Conservation (phyloP, 495 filamentous ascomycete species). For the Evernia prunastri region DNA sequence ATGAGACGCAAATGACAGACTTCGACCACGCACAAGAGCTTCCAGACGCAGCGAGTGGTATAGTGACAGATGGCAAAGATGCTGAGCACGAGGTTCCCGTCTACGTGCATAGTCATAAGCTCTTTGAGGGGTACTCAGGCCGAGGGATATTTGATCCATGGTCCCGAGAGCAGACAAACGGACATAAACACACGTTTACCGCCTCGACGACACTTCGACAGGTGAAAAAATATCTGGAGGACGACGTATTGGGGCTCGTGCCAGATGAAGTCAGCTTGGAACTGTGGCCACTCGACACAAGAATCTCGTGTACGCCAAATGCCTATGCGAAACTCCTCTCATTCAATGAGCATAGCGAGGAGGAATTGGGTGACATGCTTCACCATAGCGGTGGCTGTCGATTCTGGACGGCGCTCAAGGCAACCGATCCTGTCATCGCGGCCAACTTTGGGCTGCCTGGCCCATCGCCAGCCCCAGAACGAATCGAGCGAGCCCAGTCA, state of each 20-base stretch:
- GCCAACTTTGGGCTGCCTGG: not conserved
- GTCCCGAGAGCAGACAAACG: not conserved
- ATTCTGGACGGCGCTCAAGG: constrained; percentile 17
- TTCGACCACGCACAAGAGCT: not conserved
- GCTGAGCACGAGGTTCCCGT: constrained; percentile 12
- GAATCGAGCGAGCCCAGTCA: not conserved
- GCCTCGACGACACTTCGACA: constrained; percentile 10
- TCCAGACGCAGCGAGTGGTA: not conserved
- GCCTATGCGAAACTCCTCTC: constrained; percentile 11
- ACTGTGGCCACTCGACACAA: constrained; percentile 12
- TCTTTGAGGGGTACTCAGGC: constrained; percentile 20
- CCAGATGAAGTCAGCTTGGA: not conserved
- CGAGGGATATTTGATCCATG: constrained; percentile 24
- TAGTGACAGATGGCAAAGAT: not conserved
- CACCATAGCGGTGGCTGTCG: constrained; percentile 16
- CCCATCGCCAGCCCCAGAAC: constrained; percentile 5
- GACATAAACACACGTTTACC: constrained; percentile 10
- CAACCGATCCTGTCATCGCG: not conserved
- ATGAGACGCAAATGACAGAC: not conserved
- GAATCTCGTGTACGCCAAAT: constrained; percentile 1
- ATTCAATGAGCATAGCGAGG: constrained; percentile 8
- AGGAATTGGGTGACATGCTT: constrained; percentile 15
- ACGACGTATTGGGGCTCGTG: not conserved
- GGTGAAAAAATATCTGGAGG: constrained; percentile 5
- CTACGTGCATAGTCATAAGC: constrained; percentile 20